A percentile compares a stretch with the other conserved stretches of the same genome.
Conservation (phyloP, 257 asterid genomes). For the Scutellaria barbata region DNA sequence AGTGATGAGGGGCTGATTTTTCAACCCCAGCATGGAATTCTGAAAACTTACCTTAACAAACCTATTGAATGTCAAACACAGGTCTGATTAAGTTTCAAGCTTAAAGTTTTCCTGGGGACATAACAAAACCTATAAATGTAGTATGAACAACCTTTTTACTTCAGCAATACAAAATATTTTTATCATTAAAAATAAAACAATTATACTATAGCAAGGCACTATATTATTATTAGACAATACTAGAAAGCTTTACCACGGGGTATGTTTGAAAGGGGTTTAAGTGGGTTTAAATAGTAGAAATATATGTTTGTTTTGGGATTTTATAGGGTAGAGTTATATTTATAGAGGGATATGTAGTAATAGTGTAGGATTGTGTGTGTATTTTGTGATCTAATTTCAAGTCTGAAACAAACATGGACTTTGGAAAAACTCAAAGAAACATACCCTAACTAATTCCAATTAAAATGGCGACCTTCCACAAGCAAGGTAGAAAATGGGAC, state of each 20-base stretch:
- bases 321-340: too few relatives aligned
- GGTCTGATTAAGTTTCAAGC: background rate
- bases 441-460: background rate
- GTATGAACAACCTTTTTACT: background rate
- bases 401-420: too few relatives aligned
- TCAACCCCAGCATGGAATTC: background rate
- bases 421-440: too few relatives aligned
- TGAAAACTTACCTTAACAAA: background rate
- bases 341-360: too few relatives aligned
- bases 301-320: too few relatives aligned
- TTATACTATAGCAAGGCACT: background rate
- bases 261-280: too few relatives aligned
- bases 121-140: background rate
- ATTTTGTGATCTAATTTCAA: too few relatives aligned
- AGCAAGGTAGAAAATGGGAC: constrained; percentile 3
- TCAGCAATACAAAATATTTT: constrained; percentile 1
- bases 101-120: background rate
- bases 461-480: constrained; percentile 21
- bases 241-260: background rate
- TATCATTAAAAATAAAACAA: background rate
- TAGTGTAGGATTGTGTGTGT: too few relatives aligned
- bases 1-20: background rate
- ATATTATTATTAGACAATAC: background rate
- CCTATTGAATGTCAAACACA: background rate
- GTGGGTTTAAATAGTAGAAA: too few relatives aligned